phyloP scores from a whole-genome alignment of 1,284 basidiomycete species.

The Malassezia vespertilionis region DNA sequence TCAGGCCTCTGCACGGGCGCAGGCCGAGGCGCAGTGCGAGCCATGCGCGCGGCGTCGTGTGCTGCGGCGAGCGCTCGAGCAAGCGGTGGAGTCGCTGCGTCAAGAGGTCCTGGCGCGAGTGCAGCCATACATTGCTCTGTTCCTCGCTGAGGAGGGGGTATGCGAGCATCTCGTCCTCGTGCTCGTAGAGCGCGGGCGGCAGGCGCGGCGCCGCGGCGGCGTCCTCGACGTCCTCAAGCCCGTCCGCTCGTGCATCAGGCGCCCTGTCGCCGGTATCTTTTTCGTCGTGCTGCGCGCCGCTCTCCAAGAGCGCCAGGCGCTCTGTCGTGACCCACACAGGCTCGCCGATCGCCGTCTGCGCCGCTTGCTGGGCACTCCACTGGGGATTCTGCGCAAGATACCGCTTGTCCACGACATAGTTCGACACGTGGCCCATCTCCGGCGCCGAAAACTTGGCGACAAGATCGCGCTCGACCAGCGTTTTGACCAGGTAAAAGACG shows the following conservation, averaged over 20 bases:
- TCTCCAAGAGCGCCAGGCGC: background rate
- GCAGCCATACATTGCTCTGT: conserved; percentile 23
- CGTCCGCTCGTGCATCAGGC: no score
- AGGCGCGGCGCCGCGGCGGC: background rate
- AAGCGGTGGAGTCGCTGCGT: background rate
- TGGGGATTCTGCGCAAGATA: conserved; percentile 25
- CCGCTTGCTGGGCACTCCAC: conserved; percentile 23
- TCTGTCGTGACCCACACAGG: conserved; percentile 5
- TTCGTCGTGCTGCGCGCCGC: conserved; percentile 2
- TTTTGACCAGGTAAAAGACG: conserved; percentile 56
- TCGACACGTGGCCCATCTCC: conserved; percentile 29
- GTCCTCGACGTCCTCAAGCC: conserved; percentile 12
- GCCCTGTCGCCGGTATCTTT: conserved; percentile 6
- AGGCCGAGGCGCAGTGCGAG: conserved; percentile 13
- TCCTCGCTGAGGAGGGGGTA: conserved; percentile 22
- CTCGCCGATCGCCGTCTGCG: conserved; percentile 1
- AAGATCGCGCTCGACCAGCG: conserved; percentile 21
- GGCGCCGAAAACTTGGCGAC: conserved; percentile 27
- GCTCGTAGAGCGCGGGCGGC: background rate
- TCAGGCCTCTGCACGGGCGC: conserved; percentile 3
- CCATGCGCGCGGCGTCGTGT: conserved; percentile 13
- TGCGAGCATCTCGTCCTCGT: conserved; percentile 13
- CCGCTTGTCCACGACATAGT: conserved; percentile 22
- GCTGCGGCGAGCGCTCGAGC: conserved; percentile 3
- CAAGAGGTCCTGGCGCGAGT: conserved; percentile 27